phyloP scores from a whole-genome alignment of 495 filamentous ascomycete species.

The Talaromyces nanjingensis region DNA sequence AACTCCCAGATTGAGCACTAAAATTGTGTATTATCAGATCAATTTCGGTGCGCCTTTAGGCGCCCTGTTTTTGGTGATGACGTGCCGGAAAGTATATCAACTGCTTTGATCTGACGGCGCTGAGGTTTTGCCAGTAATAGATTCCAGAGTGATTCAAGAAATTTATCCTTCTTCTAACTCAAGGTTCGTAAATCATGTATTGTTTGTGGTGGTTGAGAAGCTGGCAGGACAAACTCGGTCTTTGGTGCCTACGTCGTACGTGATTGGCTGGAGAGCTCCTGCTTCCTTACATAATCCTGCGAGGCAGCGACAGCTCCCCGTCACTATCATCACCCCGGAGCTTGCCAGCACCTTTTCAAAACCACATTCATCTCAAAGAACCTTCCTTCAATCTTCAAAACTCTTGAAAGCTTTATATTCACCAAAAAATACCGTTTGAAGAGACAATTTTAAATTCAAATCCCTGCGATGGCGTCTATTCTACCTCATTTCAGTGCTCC shows the following conservation, averaged over 20 bases:
- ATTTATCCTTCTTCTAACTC: neutral
- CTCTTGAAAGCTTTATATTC: neutral
- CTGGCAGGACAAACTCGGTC: neutral
- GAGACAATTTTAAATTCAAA: neutral
- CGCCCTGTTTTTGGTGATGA: neutral
- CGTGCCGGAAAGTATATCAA: neutral
- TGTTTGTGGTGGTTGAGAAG: neutral
- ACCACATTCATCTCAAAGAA: conserved; percentile 6
- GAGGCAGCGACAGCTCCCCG: conserved; percentile 12
- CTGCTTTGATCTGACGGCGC: neutral
- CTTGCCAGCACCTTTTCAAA: conserved; percentile 11
- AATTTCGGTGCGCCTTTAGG: neutral
- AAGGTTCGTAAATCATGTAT: neutral
- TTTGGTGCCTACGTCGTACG: neutral
- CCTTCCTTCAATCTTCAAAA: conserved; percentile 3
- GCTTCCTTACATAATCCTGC: conserved; percentile 7
- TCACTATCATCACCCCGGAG: conserved; percentile 11
- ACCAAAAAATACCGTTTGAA: neutral
- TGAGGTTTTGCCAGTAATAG: neutral
- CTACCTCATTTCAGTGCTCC: conserved; percentile 48
- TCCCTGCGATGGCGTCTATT: conserved; percentile 37
- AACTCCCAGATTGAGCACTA: neutral
- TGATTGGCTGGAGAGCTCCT: conserved; percentile 9
- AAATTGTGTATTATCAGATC: neutral
- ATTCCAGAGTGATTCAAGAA: neutral